Evolutionary conservation across 2,329 filamentous ascomycete species (phyloP).

Genomic region (Thielaviopsis cerberus): DNA sequence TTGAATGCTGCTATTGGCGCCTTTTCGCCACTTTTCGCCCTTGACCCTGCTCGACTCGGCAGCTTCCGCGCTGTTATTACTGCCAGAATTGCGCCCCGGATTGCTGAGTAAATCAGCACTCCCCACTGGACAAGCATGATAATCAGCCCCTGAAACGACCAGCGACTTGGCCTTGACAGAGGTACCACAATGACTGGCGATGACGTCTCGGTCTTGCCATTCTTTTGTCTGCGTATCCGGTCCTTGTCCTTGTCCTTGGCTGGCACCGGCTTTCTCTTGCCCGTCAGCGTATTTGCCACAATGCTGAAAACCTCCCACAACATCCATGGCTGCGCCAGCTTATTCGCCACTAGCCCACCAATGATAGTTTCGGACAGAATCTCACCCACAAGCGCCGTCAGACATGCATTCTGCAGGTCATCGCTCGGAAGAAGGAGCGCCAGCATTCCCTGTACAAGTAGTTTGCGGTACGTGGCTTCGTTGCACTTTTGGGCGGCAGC

Average conservation of each 20-base stretch:
- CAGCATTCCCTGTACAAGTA: conserved; percentile 68
- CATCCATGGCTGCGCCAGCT: conserved; percentile 71
- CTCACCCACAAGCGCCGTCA: conserved; percentile 68
- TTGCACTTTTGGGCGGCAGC: conserved; percentile 49
- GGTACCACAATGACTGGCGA: neutral
- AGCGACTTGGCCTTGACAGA: conserved; percentile 13
- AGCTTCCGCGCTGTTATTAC: conserved; percentile 14
- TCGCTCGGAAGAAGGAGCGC: conserved; percentile 78
- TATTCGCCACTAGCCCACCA: conserved; percentile 62
- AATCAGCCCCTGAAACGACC: conserved; percentile 31
- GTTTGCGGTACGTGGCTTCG: conserved; percentile 67
- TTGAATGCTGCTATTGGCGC: conserved; percentile 59
- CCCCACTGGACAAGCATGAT: conserved; percentile 37
- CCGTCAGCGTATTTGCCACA: conserved; percentile 26
- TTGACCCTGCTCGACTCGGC: conserved; percentile 13
- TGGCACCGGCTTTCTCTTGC: conserved; percentile 17
- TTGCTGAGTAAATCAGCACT: conserved; percentile 37
- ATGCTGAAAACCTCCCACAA: conserved; percentile 73
- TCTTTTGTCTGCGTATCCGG: neutral
- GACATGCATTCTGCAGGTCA: conserved; percentile 71
- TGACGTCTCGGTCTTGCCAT: neutral
- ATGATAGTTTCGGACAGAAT: conserved; percentile 81
- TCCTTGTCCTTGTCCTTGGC: conserved; percentile 6
- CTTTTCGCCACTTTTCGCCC: conserved; percentile 18
- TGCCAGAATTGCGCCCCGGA: conserved; percentile 40